Base-by-base conservation (phyloP, 1,139 yeast species). In the Starmera stellimalicola region DNA sequence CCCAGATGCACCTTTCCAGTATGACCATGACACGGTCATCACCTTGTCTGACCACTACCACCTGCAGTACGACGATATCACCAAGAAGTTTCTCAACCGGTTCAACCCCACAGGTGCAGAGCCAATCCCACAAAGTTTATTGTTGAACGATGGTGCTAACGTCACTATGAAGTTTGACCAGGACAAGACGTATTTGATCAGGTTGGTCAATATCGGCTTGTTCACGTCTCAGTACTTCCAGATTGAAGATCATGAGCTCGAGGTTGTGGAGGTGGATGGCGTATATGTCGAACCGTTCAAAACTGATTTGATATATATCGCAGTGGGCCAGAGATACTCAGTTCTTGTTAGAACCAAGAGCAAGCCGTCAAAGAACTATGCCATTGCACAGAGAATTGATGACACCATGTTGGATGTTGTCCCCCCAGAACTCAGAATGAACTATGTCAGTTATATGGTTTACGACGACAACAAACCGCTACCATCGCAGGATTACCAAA, bases 51-150 rank as follows among this genome's bases (percentile, higher is more conserved):
- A 81, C 43, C 69, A 78, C 59, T 81, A 81, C 51, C 83, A 77
- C 47, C 55, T 63, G 19, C 58, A 65, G 29, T 63, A 73, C 36
- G 59, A 60, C 14, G 64, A 57, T 2, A 60, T 78, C 29, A 55
- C 64, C 35, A 47, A 56, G 8, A 54, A 57, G 25, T 80, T 79
- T 54, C 55, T 77, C 50, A 67, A 68, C 33, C 57, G 79, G 42
- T 80, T 69, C 51, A 81, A 81, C 45, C 93, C 93, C 22, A 79
- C 88, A 2, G 93, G 93, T 36, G 85, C 83, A 26, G 93, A 81
- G 53, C 91, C 91, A 26, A 69, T 80, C 37, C 91, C 91, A 7
- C 75, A 75, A 41, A 76, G 73, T 48, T 48, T 73, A 26, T 59
- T 80, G 35, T 68, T 80, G 51, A 79, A 80, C 50, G 81, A 80